phyloP scores from a whole-genome alignment of 1,284 basidiomycete species.

The Pascua sp. region DNA sequence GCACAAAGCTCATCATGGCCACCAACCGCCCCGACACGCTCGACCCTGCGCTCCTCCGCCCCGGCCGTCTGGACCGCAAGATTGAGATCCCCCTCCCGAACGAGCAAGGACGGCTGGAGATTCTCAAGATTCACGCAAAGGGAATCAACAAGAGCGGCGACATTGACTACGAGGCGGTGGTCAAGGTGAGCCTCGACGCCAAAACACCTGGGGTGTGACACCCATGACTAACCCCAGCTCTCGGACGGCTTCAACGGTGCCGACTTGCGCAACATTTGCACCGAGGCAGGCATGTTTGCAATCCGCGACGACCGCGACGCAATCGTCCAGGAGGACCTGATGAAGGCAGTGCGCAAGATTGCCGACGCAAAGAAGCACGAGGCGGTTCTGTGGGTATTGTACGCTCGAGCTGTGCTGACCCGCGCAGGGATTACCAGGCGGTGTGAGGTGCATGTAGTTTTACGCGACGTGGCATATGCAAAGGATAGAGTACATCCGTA shows the following conservation, averaged over 20 bases:
- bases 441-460: constrained; percentile 16
- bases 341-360: constrained; percentile 96
- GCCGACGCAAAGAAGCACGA: constrained; percentile 95
- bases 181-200: constrained; percentile 57
- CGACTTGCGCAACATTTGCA: constrained; percentile 93
- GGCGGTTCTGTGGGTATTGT: constrained; percentile 41
- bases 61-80: constrained; percentile 93
- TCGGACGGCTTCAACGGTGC: constrained; percentile 93
- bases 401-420: neutral
- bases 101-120: constrained; percentile 89
- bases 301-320: constrained; percentile 94
- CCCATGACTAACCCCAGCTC: constrained; percentile 49
- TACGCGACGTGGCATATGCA: neutral
- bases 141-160: constrained; percentile 94
- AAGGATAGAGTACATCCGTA: neutral
- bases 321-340: constrained; percentile 88
- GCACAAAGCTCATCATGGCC: constrained; percentile 98
- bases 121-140: constrained; percentile 93
- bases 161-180: constrained; percentile 94
- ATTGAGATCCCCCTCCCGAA: constrained; percentile 98
- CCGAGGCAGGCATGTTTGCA: constrained; percentile 99
- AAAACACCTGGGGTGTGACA: too few relatives aligned
- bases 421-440: constrained; percentile 34
- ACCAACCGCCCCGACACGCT: constrained; percentile 96
- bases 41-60: constrained; percentile 93